Percentiles rank a stretch among this genome's conserved stretches.
phyloP scores from a whole-genome alignment of 768 basidiomycete genomes.

The Leccinum truebloodii region DNA sequence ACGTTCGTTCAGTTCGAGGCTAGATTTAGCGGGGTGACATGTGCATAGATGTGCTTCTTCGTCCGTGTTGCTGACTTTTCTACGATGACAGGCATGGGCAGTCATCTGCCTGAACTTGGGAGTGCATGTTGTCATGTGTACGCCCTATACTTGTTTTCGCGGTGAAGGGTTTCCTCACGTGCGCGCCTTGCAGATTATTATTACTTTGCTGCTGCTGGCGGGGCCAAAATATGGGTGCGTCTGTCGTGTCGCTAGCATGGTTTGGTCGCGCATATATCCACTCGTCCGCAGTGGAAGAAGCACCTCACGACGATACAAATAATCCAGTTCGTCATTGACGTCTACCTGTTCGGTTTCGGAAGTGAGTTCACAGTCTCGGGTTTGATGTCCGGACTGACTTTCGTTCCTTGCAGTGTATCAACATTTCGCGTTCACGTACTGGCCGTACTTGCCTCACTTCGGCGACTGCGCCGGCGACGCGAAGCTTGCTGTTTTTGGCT shows the following conservation, averaged over 20 bases:
- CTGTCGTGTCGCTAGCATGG: not conserved
- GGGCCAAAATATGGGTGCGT: constrained; percentile 27
- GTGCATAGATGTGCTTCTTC: not conserved
- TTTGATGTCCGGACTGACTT: not conserved
- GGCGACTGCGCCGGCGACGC: constrained; percentile 29
- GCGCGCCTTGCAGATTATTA: constrained; percentile 76
- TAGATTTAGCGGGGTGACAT: constrained; percentile 74
- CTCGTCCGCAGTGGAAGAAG: constrained; percentile 26
- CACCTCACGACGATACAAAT: constrained; percentile 31
- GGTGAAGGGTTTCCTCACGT: not conserved
- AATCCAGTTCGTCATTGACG: constrained; percentile 25
- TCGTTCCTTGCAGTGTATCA: constrained; percentile 22
- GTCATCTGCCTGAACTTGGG: constrained; percentile 83
- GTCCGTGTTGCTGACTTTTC: constrained; percentile 3
- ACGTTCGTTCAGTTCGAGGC: constrained; percentile 92
- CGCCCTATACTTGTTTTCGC: constrained; percentile 31
- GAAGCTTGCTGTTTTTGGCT: constrained; percentile 17
- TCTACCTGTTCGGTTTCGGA: constrained; percentile 23
- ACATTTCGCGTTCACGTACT: constrained; percentile 29
- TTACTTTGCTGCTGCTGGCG: constrained; percentile 93
- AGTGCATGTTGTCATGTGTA: constrained; percentile 97
- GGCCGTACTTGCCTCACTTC: constrained; percentile 24
- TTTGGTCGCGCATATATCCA: constrained; percentile 1
- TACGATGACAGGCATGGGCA: constrained; percentile 73
- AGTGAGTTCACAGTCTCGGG: constrained; percentile 15